Percentiles rank a stretch among this genome's conserved stretches.
Conservation (phyloP, 2,329 filamentous ascomycete genomes). For the Curvularia hawaiiensis region DNA sequence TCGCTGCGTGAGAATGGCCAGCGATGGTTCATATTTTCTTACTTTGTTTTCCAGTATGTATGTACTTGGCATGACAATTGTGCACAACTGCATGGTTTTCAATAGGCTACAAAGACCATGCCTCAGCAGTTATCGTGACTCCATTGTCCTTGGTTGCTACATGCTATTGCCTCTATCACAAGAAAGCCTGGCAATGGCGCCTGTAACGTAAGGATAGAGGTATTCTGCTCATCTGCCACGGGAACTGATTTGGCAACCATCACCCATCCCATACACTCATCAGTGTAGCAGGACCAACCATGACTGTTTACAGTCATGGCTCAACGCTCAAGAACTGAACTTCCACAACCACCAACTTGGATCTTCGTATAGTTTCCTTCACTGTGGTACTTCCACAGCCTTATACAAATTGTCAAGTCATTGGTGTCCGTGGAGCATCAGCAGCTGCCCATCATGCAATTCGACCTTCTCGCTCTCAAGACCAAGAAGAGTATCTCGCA, state of each 20-base stretch:
- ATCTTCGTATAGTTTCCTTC: background rate
- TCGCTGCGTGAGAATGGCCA: background rate
- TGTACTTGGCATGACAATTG: background rate
- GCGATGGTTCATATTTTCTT: background rate
- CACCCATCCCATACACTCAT: background rate
- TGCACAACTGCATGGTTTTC: background rate
- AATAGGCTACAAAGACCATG: background rate
- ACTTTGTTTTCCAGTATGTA: background rate
- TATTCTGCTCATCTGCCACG: background rate
- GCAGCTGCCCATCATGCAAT: conserved; percentile 28
- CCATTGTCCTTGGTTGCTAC: background rate
- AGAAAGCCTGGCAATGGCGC: background rate
- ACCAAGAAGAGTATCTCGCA: conserved; percentile 40
- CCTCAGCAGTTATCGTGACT: background rate
- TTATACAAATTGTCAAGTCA: background rate
- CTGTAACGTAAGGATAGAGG: no score
- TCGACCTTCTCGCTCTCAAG: conserved; percentile 34
- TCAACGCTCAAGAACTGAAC: conserved; percentile 10
- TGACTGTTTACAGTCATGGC: conserved; percentile 20
- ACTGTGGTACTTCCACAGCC: background rate
- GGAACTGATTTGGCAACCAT: background rate
- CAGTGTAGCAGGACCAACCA: conserved; percentile 12
- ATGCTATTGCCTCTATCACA: background rate
- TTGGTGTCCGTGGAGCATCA: conserved; percentile 8
- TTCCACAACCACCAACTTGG: background rate